Percentiles rank a stretch among this genome's conserved stretches.
These are phyloP conservation scores for Fibroporia radiculosa DNA, from an alignment of 768 basidiomycete species.

Conservation along the genomic window DNA sequence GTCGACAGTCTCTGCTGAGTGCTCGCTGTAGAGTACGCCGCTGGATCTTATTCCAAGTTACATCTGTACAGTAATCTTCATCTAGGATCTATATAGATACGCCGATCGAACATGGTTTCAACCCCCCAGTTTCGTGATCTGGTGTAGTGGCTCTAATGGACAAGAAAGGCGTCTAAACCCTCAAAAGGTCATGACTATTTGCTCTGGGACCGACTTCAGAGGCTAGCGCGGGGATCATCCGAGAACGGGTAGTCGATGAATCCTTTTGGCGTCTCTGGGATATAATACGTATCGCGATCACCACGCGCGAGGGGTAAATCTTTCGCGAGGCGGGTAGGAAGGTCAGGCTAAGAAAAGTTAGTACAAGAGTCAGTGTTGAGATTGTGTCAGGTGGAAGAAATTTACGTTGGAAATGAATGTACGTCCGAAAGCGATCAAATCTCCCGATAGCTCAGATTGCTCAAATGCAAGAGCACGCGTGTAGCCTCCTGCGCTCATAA, in stretches of 20 bases:
- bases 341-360: constrained; percentile 20
- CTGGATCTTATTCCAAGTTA: no score
- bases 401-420: constrained; percentile 19
- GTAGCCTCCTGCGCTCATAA: constrained; percentile 18
- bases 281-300: constrained; percentile 34
- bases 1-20: no score
- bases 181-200: no score
- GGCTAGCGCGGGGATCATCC: no score
- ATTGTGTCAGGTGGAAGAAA: neutral
- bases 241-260: constrained; percentile 21
- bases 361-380: neutral
- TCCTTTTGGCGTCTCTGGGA: constrained; percentile 21
- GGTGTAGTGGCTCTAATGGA: no score
- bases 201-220: no score
- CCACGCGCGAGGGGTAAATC: constrained; percentile 27
- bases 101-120: no score
- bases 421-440: constrained; percentile 18
- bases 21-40: no score
- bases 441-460: constrained; percentile 10
- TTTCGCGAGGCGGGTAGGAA: constrained; percentile 28
- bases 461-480: constrained; percentile 14
- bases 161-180: no score
- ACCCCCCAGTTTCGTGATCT: no score
- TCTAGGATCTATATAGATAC: no score
- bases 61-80: no score